A percentile compares a stretch with the other conserved stretches of the same genome.
Conservation (phyloP, 352 stramenopile species). For the Phytophthora chlamydospora region DNA sequence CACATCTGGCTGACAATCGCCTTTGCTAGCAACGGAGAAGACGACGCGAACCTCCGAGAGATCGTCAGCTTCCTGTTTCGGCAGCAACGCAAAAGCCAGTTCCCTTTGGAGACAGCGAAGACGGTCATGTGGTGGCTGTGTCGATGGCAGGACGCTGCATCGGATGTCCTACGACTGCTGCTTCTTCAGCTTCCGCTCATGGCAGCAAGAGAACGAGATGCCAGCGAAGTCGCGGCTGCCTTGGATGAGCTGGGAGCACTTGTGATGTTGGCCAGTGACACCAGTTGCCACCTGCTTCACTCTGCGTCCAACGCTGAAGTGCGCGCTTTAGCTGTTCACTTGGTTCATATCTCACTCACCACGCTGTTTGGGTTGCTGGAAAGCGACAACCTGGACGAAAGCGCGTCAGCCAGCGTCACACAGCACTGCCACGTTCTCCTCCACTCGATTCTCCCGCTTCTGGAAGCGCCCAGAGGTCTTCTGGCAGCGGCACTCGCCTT, state of each 20-base stretch:
- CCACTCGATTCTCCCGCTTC: conserved; percentile 46
- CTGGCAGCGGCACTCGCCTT: conserved; percentile 20
- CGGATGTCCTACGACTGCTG: conserved; percentile 45
- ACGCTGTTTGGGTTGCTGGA: conserved; percentile 29
- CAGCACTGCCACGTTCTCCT: conserved; percentile 60
- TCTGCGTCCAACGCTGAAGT: conserved; percentile 15
- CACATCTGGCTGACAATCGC: conserved; percentile 69
- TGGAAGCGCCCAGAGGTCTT: conserved; percentile 30
- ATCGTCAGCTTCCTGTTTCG: conserved; percentile 49
- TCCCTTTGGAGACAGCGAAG: conserved; percentile 52
- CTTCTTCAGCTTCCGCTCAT: conserved; percentile 14
- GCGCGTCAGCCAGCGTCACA: conserved; percentile 28
- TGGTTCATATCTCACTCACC: conserved; percentile 30
- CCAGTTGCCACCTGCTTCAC: conserved; percentile 32
- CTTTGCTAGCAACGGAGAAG: conserved; percentile 29
- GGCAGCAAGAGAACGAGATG: conserved; percentile 1
- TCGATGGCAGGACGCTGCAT: conserved; percentile 59
- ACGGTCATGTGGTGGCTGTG: conserved; percentile 70
- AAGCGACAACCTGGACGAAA: conserved; percentile 15
- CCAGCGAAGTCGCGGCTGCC: conserved; percentile 10
- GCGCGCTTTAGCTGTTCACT: conserved; percentile 28
- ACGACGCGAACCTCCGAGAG: conserved; percentile 14
- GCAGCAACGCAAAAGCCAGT: conserved; percentile 40
- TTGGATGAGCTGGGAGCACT: conserved; percentile 31
- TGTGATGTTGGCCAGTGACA: conserved; percentile 33